phyloP scores from a whole-genome alignment of 2,329 filamentous ascomycete genomes.

The Aaosphaeria pasadenensis region DNA sequence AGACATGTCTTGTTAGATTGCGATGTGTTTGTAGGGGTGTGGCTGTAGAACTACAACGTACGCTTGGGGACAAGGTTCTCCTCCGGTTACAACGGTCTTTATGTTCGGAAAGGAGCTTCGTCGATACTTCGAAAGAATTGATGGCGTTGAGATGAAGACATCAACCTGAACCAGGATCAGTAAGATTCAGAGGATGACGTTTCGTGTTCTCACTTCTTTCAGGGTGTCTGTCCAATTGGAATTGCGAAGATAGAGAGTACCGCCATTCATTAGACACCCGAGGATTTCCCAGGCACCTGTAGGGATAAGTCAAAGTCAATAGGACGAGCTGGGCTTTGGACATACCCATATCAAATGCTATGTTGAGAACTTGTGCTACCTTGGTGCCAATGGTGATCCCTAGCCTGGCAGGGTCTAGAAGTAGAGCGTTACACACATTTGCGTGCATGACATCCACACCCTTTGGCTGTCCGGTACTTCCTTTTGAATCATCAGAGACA shows the following conservation, averaged over 20 bases:
- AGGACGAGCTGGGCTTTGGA: constrained; percentile 1
- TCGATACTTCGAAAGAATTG: constrained; percentile 51
- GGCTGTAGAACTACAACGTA: constrained; percentile 21
- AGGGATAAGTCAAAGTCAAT: background rate
- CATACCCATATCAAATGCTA: constrained; percentile 62
- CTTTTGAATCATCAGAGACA: constrained; percentile 4
- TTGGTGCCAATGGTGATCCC: constrained; percentile 50
- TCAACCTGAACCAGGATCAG: constrained; percentile 41
- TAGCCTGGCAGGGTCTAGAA: constrained; percentile 50
- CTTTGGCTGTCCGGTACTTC: constrained; percentile 57
- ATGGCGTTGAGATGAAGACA: constrained; percentile 55
- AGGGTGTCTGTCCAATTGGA: constrained; percentile 50
- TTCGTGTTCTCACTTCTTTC: constrained; percentile 36
- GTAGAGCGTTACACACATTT: constrained; percentile 55
- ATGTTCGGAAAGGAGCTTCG: constrained; percentile 51
- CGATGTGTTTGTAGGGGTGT: background rate
- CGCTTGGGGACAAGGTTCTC: constrained; percentile 51
- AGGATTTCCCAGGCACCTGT: constrained; percentile 61
- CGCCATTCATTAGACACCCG: constrained; percentile 55
- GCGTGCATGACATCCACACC: constrained; percentile 57
- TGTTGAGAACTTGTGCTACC: constrained; percentile 56
- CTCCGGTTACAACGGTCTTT: constrained; percentile 53
- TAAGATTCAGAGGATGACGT: background rate
- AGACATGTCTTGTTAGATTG: background rate
- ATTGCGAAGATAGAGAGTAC: constrained; percentile 53